Percentiles rank a stretch among this genome's conserved stretches.
phyloP scores from a whole-genome alignment of 129 eudicot genomes.

The Escallonia herrerae region DNA sequence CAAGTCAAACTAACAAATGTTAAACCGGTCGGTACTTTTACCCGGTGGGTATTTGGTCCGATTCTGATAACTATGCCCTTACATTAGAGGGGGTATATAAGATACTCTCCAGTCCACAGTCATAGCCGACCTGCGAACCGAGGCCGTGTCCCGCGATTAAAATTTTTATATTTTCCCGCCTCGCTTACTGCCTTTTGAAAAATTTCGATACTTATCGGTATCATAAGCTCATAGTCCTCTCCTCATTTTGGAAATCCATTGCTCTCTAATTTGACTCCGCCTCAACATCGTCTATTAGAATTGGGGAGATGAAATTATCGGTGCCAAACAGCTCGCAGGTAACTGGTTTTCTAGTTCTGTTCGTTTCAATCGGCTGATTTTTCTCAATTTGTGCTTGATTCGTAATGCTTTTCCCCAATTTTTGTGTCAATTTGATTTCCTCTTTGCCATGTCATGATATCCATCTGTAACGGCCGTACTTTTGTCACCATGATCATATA shows the following conservation, averaged over 20 bases:
- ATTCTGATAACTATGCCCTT: no score
- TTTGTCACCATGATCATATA: neutral
- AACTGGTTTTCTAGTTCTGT: neutral
- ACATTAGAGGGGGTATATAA: no score
- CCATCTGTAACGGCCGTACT: neutral
- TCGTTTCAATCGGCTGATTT: neutral
- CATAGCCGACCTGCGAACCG: neutral
- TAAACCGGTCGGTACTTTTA: no score
- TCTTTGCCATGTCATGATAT: no score
- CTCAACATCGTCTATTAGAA: neutral
- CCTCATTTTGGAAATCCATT: neutral
- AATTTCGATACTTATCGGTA: neutral
- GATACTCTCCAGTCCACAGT: no score
- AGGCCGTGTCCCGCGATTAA: neutral
- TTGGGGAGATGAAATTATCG: neutral
- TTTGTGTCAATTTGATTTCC: no score
- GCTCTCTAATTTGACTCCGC: neutral
- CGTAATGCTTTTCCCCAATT: neutral
- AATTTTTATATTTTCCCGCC: neutral
- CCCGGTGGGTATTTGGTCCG: no score
- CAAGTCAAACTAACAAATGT: no score
- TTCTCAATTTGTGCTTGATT: neutral
- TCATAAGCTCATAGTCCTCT: no score
- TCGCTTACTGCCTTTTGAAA: neutral
- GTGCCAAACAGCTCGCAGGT: neutral